Percentiles rank a stretch among this genome's conserved stretches.
These are phyloP conservation scores for Cutaneotrichosporon sp. DNA, from an alignment of 1,284 basidiomycete species.

Conservation along the genomic window DNA sequence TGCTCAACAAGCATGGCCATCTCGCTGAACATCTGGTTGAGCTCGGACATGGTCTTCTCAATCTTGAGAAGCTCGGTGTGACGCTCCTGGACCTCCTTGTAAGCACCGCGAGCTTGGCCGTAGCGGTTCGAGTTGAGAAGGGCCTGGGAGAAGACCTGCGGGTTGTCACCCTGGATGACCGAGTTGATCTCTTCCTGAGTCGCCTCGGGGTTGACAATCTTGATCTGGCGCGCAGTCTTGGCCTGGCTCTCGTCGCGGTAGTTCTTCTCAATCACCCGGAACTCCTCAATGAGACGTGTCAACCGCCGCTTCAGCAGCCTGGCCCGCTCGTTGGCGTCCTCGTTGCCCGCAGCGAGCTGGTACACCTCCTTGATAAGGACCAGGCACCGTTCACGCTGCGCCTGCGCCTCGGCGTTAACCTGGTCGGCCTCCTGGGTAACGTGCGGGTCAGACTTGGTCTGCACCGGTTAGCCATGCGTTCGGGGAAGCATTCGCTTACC, in stretches of 20 bases:
- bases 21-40: conserved; percentile 86
- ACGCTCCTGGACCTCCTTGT: conserved; percentile 83
- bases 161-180: conserved; percentile 69
- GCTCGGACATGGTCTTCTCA: conserved; percentile 78
- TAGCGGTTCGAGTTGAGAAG: conserved; percentile 77
- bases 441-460: conserved; percentile 44
- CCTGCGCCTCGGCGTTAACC: conserved; percentile 70
- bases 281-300: conserved; percentile 52
- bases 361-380: conserved; percentile 72
- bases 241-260: conserved; percentile 90
- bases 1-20: conserved; percentile 73
- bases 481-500: background rate
- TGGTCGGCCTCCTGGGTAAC: conserved; percentile 55
- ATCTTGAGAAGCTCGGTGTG: conserved; percentile 84
- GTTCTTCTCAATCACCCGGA: conserved; percentile 86
- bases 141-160: conserved; percentile 83
- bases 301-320: conserved; percentile 50
- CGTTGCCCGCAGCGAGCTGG: conserved; percentile 67
- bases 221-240: conserved; percentile 91
- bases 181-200: conserved; percentile 73
- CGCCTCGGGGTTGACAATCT: conserved; percentile 91
- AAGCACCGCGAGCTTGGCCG: conserved; percentile 74
- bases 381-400: conserved; percentile 67
- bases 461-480: background rate
- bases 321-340: conserved; percentile 77